Conservation (phyloP, 1,139 yeast genomes). For the Yamadazyma membranifaciens region DNA sequence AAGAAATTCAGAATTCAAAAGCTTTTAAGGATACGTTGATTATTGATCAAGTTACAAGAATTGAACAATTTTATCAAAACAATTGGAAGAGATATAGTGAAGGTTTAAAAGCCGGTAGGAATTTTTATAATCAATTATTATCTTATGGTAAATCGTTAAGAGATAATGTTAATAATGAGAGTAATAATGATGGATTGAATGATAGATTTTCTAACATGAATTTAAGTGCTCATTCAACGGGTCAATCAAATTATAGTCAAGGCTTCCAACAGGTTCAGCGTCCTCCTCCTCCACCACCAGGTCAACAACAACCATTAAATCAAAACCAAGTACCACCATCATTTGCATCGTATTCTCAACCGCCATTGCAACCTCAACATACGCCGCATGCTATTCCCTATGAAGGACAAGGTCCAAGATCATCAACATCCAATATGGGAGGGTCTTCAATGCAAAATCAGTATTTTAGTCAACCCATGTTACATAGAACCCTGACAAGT, state of each 20-base stretch:
- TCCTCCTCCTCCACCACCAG: background rate
- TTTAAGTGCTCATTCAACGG: conserved; percentile 9
- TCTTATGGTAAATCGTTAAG: conserved; percentile 41
- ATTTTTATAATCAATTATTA: conserved; percentile 59
- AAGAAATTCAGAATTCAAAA: conserved; percentile 33
- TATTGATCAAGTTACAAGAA: conserved; percentile 31
- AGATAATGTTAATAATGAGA: conserved; percentile 22
- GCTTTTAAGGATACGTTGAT: conserved; percentile 25
- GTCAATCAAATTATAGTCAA: conserved; percentile 1
- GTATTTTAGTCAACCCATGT: conserved; percentile 12
- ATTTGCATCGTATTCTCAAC: background rate
- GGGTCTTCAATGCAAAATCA: background rate
- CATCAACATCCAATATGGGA: background rate
- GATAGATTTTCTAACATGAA: conserved; percentile 12
- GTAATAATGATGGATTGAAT: conserved; percentile 4
- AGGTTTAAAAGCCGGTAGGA: conserved; percentile 61
- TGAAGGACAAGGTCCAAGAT: background rate
- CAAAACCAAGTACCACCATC: background rate
- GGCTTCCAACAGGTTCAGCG: background rate
- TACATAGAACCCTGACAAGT: conserved; percentile 11
- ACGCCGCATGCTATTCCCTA: conserved; percentile 3
- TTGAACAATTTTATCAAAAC: conserved; percentile 45
- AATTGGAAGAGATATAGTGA: conserved; percentile 59
- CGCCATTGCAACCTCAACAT: conserved; percentile 1
- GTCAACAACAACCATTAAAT: background rate